Base-by-base conservation (phyloP, 2,329 filamentous ascomycete species). In the Alternaria novae-zelandiae region DNA sequence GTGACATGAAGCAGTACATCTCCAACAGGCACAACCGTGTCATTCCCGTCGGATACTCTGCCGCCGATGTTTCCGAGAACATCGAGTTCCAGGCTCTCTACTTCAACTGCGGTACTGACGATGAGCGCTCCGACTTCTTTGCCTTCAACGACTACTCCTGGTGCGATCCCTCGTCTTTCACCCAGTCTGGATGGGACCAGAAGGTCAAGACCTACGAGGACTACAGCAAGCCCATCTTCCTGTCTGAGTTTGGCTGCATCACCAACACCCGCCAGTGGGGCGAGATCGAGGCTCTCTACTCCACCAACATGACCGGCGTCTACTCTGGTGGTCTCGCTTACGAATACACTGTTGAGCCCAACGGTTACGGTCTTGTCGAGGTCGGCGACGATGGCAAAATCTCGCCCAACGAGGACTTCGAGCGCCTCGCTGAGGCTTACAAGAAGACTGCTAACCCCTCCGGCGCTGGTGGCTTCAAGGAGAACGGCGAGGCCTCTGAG, bases 261-360 rank as follows among this genome's bases (percentile, higher is more conserved):
- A 91, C 88, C 79, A 94, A 92, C 85, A 88, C 85, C 62, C 94
- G 95, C 71, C 84, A 90, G 74, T 99, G 97, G 78, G 85, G 88
- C 59, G 95, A 97, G 83, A 83, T 97, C 54, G 82, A 82, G 43
- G 85, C 94, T 49, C 85, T 99, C 59, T 98, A 97, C 90, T 88
- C 83, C 79, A 82, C 81, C 15, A 80, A 97, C 64, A 98, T 98
- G 95, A 94, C 91, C 10, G 69, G 81, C 17, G 94, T 97, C 75
- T 98, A 97, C 87, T 97, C 94, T 43, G 95, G 96, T 75, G 96
- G 96, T 79, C 87, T 99, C 44, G 91, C 97, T 79, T 98, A 97
- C 84, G 95, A 98, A 82, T 99, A 97, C 85, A 90, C 91, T 12
- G 83, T 91, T 72, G 78, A 80, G 70, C 72, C 73, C 49, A 80